Evolutionary conservation across 495 filamentous ascomycete species (phyloP).

Genomic region (Hyaloscypha bicolor): DNA sequence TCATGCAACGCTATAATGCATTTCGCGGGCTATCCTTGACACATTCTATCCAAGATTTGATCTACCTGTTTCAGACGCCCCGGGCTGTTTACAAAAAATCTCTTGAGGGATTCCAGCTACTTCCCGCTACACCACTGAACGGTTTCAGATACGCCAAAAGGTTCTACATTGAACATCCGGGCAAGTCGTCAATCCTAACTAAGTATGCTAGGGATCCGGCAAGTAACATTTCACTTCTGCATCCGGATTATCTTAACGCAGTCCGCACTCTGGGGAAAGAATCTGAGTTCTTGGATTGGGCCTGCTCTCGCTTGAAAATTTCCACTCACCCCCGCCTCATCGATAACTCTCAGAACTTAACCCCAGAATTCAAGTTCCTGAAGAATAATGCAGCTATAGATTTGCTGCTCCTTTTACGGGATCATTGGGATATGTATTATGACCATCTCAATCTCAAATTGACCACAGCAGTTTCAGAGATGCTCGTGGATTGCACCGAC

Average conservation of each 20-base stretch:
- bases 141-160: constrained; percentile 2
- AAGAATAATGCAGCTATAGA: constrained; percentile 5
- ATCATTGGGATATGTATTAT: constrained; percentile 9
- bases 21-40: constrained; percentile 10
- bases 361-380: constrained; percentile 15
- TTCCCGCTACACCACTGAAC: not conserved
- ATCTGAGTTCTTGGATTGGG: constrained; percentile 12
- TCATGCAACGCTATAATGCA: constrained; percentile 11
- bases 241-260: constrained; percentile 9
- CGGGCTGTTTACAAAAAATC: constrained; percentile 12
- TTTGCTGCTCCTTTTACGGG: constrained; percentile 17
- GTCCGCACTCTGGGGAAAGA: constrained; percentile 8
- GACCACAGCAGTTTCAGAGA: constrained; percentile 11
- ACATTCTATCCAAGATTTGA: constrained; percentile 15
- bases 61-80: constrained; percentile 17
- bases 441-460: constrained; percentile 6
- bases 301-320: constrained; percentile 11
- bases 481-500: constrained; percentile 7
- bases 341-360: constrained; percentile 1
- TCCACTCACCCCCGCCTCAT: constrained; percentile 8
- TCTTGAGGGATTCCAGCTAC: constrained; percentile 4
- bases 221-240: constrained; percentile 3
- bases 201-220: constrained; percentile 8
- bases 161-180: constrained; percentile 15
- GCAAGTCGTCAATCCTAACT: constrained; percentile 7